Conservation (phyloP, 1,139 yeast genomes). For the Suzukiozyma palmioleophila region DNA sequence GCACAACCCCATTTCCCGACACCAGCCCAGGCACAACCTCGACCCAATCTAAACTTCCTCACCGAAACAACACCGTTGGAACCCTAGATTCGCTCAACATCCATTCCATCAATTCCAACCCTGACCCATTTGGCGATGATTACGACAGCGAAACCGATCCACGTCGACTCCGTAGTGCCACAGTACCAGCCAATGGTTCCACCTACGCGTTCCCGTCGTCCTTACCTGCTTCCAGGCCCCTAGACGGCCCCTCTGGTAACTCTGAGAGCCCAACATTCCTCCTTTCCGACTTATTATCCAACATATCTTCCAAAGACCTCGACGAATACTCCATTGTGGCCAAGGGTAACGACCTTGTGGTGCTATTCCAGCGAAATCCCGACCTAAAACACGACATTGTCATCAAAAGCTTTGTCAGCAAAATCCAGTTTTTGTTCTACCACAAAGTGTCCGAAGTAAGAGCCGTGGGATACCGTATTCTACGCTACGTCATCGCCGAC, state of each 20-base stretch:
- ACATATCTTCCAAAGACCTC: slow-evolving; percentile 24
- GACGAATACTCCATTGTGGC: slow-evolving; percentile 49
- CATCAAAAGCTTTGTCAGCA: slow-evolving; percentile 54
- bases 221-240: neutral
- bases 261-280: slow-evolving; percentile 36
- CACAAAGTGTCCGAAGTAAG: slow-evolving; percentile 59
- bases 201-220: neutral
- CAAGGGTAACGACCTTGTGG: slow-evolving; percentile 61
- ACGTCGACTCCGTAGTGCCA: neutral
- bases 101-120: slow-evolving; percentile 2
- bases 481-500: slow-evolving; percentile 59
- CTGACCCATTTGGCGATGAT: neutral
- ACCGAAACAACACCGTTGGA: neutral
- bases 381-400: slow-evolving; percentile 62
- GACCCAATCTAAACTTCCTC: neutral
- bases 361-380: slow-evolving; percentile 55
- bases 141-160: neutral
- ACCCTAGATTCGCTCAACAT: slow-evolving; percentile 2
- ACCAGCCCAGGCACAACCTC: too few relatives aligned
- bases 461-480: slow-evolving; percentile 72
- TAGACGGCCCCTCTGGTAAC: slow-evolving; percentile 4
- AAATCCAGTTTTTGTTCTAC: slow-evolving; percentile 58
- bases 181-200: neutral
- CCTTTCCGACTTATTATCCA: slow-evolving; percentile 29
- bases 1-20: too few relatives aligned